Percentiles rank a stretch among this genome's conserved stretches.
phyloP scores from a whole-genome alignment of 192 early-diverging fungal species.

The Backusella sp. region DNA sequence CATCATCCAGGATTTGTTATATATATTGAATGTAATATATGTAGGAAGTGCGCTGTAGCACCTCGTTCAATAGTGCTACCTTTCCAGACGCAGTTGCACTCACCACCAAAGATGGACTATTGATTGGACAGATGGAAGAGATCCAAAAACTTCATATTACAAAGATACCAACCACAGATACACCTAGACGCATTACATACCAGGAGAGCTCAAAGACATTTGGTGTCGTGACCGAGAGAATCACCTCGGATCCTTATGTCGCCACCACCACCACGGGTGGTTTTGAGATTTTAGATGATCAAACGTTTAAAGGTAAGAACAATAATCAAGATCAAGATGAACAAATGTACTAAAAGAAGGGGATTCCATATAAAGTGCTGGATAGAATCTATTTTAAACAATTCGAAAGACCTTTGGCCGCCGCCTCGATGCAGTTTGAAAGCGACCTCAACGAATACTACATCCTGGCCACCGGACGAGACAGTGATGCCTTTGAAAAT shows the following conservation, averaged over 20 bases:
- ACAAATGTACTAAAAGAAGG: too few species aligned
- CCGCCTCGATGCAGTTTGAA: slow-evolving; percentile 47
- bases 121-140: slow-evolving; percentile 79
- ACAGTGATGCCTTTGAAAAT: slow-evolving; percentile 62
- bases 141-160: slow-evolving; percentile 90
- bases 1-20: neutral
- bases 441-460: slow-evolving; percentile 51
- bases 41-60: slow-evolving; percentile 62
- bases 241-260: slow-evolving; percentile 14
- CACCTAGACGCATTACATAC: slow-evolving; percentile 67
- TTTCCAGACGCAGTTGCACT: slow-evolving; percentile 67
- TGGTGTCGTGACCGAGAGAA: slow-evolving; percentile 62
- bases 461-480: slow-evolving; percentile 68
- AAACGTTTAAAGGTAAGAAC: slow-evolving; percentile 68
- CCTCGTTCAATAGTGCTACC: slow-evolving; percentile 55
- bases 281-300: slow-evolving; percentile 66
- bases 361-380: slow-evolving; percentile 29
- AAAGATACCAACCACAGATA: slow-evolving; percentile 66
- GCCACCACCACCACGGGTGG: slow-evolving; percentile 14
- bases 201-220: slow-evolving; percentile 57
- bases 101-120: slow-evolving; percentile 59
- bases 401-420: slow-evolving; percentile 34
- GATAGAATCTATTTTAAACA: slow-evolving; percentile 46
- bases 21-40: slow-evolving; percentile 3
- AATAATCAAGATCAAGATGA: too few species aligned